Percentiles rank a stretch among this genome's conserved stretches.
These are phyloP conservation scores for Candida peoriensis DNA, from an alignment of 805 yeast species.

Conservation along the genomic window DNA sequence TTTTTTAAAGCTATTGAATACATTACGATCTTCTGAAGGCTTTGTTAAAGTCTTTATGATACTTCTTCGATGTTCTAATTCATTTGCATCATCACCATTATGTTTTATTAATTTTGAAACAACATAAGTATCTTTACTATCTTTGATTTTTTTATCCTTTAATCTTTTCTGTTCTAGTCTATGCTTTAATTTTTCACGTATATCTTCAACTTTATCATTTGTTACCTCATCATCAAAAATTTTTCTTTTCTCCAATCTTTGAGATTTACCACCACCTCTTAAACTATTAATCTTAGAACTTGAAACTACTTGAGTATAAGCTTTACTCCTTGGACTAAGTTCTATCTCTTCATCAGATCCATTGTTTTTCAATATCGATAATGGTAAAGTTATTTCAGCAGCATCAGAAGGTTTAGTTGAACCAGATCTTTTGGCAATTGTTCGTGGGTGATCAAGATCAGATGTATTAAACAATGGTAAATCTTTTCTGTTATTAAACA, in stretches of 20 bases:
- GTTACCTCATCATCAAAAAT: constrained; percentile 2
- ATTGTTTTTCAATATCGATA: constrained; percentile 6
- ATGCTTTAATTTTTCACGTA: constrained; percentile 13
- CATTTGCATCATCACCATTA: constrained; percentile 2
- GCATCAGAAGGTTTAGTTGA: not conserved
- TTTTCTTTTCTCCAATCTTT: not conserved
- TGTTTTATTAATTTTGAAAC: constrained; percentile 4
- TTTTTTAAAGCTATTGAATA: constrained; percentile 1
- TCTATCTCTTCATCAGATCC: not conserved
- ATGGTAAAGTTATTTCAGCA: constrained; percentile 7
- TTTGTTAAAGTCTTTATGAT: constrained; percentile 1
- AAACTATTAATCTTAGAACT: not conserved
- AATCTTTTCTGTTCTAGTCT: constrained; percentile 15
- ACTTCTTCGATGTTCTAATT: not conserved
- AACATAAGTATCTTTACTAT: constrained; percentile 6
- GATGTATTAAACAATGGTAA: not conserved
- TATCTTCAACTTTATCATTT: constrained; percentile 9
- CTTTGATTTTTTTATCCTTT: constrained; percentile 12
- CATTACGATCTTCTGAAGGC: not conserved
- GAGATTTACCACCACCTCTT: not conserved
- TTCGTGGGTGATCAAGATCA: no score
- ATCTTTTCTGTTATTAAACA: not conserved
- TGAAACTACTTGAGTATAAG: constrained; percentile 17
- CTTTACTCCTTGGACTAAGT: constrained; percentile 14
- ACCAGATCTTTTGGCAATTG: not conserved